phyloP scores from a whole-genome alignment of 371 early-diverging fungal genomes.

The Apophysomyces elegans region DNA sequence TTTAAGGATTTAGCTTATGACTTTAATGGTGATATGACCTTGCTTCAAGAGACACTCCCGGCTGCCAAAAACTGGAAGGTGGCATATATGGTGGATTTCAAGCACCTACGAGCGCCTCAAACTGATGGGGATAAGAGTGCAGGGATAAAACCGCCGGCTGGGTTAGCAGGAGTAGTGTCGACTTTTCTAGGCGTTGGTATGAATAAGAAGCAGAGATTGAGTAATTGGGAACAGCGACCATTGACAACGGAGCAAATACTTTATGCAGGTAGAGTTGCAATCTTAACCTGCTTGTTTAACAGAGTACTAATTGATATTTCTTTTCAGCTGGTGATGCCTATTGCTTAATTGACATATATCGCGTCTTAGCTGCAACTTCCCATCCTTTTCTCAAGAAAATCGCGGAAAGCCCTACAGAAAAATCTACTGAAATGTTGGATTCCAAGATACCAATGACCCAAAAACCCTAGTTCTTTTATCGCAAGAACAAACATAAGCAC shows the following conservation, averaged over 20 bases:
- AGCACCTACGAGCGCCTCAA: conserved; percentile 18
- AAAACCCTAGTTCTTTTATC: background rate
- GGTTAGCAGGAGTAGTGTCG: conserved; percentile 39
- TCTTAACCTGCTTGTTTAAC: background rate
- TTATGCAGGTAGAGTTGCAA: conserved; percentile 36
- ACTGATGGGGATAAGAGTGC: conserved; percentile 6
- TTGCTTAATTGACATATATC: conserved; percentile 37
- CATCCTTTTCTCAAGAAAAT: conserved; percentile 35
- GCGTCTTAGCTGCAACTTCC: conserved; percentile 20
- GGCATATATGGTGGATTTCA: conserved; percentile 35
- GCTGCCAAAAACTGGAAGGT: conserved; percentile 31
- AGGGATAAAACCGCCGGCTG: conserved; percentile 27
- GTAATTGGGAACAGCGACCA: conserved; percentile 56
- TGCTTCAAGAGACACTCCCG: conserved; percentile 39
- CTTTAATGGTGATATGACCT: conserved; percentile 44
- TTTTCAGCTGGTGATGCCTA: conserved; percentile 38
- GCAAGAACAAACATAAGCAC: background rate
- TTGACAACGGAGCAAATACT: conserved; percentile 38
- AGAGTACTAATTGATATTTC: background rate
- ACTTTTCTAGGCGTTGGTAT: conserved; percentile 32
- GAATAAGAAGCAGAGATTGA: conserved; percentile 53
- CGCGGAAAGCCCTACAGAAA: background rate
- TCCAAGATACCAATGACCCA: background rate
- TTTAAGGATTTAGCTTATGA: conserved; percentile 36
- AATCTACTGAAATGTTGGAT: background rate